These are phyloP conservation scores for Paracamarosporium sp. DNA, from an alignment of 2,329 filamentous ascomycete genomes.

Conservation along the genomic window DNA sequence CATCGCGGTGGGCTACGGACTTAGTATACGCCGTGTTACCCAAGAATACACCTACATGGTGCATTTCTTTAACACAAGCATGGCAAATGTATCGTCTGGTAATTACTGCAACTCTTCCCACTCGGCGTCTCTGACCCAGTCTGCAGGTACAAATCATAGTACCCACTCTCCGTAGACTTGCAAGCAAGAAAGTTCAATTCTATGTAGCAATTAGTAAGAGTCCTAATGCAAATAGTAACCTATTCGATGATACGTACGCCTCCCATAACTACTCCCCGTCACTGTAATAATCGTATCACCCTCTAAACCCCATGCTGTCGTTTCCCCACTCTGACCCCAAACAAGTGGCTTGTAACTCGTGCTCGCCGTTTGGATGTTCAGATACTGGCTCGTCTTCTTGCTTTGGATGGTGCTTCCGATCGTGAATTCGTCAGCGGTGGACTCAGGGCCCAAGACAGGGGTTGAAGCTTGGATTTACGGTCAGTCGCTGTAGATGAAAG, in stretches of 20 bases:
- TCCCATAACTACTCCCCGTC: constrained; percentile 52
- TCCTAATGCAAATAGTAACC: background rate
- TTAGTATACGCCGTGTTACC: too few species aligned
- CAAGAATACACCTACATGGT: background rate
- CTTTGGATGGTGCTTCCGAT: constrained; percentile 59
- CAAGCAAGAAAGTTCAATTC: constrained; percentile 62
- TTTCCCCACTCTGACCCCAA: constrained; percentile 51
- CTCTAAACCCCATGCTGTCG: constrained; percentile 59
- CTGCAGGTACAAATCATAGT: constrained; percentile 62
- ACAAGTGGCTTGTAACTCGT: constrained; percentile 62
- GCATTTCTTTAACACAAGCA: constrained; percentile 49
- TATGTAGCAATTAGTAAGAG: constrained; percentile 27
- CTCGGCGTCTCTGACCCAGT: constrained; percentile 59
- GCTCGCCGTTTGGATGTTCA: constrained; percentile 55
- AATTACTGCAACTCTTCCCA: constrained; percentile 61
- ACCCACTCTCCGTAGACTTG: constrained; percentile 46
- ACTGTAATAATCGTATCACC: constrained; percentile 58
- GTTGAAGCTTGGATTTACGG: constrained; percentile 37
- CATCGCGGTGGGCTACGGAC: too few species aligned
- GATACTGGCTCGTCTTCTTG: constrained; percentile 55
- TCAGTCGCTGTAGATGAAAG: background rate
- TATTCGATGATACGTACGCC: constrained; percentile 35
- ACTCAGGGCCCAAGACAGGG: constrained; percentile 61
- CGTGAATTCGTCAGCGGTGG: constrained; percentile 57
- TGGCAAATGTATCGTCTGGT: constrained; percentile 62